A percentile compares a stretch with the other conserved stretches of the same genome.
These are phyloP conservation scores for Macrolepiota dolichaula DNA, from an alignment of 768 basidiomycete species.

Conservation along the genomic window DNA sequence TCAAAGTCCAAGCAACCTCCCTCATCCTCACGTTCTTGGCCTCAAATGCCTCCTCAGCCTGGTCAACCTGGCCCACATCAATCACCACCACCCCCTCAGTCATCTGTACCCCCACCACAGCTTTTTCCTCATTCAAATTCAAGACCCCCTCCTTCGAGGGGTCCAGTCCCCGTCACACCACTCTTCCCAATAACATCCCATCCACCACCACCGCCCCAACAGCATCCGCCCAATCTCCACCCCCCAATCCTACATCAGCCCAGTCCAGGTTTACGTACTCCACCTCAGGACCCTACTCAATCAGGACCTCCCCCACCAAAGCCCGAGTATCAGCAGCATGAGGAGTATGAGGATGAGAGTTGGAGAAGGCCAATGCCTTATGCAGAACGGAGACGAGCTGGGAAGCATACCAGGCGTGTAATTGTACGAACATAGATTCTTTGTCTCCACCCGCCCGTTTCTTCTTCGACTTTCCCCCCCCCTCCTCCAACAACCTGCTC, in stretches of 20 bases:
- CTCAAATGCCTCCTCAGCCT: conserved; percentile 17
- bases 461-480: neutral
- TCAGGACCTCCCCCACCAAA: conserved; percentile 29
- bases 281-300: conserved; percentile 40
- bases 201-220: conserved; percentile 21
- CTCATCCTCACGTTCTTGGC: conserved; percentile 21
- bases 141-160: conserved; percentile 30
- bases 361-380: conserved; percentile 75
- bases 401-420: conserved; percentile 76
- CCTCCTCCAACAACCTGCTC: neutral
- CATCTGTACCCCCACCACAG: conserved; percentile 23
- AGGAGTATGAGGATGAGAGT: conserved; percentile 66
- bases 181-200: conserved; percentile 31
- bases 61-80: conserved; percentile 17
- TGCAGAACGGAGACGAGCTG: conserved; percentile 70
- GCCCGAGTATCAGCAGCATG: conserved; percentile 33
- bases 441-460: conserved; percentile 6
- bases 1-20: conserved; percentile 21
- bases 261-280: conserved; percentile 40
- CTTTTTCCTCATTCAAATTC: conserved; percentile 32
- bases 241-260: conserved; percentile 28
- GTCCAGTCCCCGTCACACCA: conserved; percentile 29
- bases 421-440: conserved; percentile 46
- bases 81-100: conserved; percentile 31
- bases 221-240: conserved; percentile 32